Evolutionary conservation across 1,284 basidiomycete genomes (phyloP), one percentile per base, ranked within the genome.

Genomic region (Microbotryum saponariae): DNA sequence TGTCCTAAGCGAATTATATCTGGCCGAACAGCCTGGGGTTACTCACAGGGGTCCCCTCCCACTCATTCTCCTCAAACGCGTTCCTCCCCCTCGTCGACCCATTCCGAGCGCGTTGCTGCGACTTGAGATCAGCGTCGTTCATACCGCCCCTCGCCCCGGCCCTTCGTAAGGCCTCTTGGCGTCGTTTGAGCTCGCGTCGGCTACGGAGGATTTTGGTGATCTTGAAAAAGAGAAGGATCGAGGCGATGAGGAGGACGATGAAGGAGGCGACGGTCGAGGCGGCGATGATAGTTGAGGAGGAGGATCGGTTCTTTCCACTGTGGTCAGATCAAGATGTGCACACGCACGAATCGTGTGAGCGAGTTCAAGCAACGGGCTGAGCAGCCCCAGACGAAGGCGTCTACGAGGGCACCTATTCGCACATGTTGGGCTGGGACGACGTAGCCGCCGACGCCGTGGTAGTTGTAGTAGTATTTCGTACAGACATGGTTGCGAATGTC

Each of bases 11-110:
- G 9, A 16, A 16, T 16, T 2, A 12, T 37, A 12, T 37, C 14
- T 37, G 37, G 37, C 37, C 37, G 37, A 42, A 42, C 14, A 42
- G 16, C 37, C 6, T 42, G 10, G 14, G 37, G 4, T 12, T 16
- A 31, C 51, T 53, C 25, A 53, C 51, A 33, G 51, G 51, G 25
- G 33, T 33, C 27, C 51, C 51, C 18, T 53, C 51, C 51, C 51
- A 53, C 25, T 53, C 51, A n/a, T 25, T 33, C 31, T 53, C 27
- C 25, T 53, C 51, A n/a, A 53, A 53, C 20, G 51, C 51, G 33
- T 53, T 53, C 31, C 25, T 10, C 18, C 29, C 27, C 25, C 51
- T 65, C 23, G 67, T 60, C 7, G 45, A 27, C 20, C 44, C 29
- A 25, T 42, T 42, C 37, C 37, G 37, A 21, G 21, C 37, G 25